Conservation (phyloP, 441 rosid species). For the Erysimum cheiri region DNA sequence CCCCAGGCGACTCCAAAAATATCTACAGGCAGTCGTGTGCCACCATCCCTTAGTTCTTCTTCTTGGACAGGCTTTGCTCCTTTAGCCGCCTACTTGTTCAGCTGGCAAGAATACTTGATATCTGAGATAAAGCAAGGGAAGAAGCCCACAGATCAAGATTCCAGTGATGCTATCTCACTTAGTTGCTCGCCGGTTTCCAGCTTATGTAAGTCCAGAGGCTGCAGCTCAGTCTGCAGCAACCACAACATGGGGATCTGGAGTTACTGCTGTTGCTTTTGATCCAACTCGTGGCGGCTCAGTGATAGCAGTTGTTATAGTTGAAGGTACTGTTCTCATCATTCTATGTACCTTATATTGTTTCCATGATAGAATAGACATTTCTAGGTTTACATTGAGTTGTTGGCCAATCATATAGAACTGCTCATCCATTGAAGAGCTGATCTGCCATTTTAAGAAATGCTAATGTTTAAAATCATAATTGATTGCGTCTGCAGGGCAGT, state of each 20-base stretch:
- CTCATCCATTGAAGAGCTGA: conserved; percentile 19
- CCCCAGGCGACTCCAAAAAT: conserved; percentile 81
- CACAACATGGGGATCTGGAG: conserved; percentile 99
- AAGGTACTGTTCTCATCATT: conserved; percentile 61
- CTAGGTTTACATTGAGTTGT: conserved; percentile 21
- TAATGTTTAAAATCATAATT: background rate
- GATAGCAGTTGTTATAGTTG: conserved; percentile 96
- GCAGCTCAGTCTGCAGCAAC: conserved; percentile 98
- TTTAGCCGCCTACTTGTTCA: conserved; percentile 91
- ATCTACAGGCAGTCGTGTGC: conserved; percentile 68
- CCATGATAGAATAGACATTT: conserved; percentile 14
- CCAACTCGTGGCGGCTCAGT: conserved; percentile 99
- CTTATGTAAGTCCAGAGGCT: conserved; percentile 99
- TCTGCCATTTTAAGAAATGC: conserved; percentile 3
- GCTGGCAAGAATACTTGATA: conserved; percentile 95
- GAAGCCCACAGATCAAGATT: conserved; percentile 73
- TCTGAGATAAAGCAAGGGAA: conserved; percentile 83
- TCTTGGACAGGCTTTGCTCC: conserved; percentile 98
- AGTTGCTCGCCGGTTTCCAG: conserved; percentile 99
- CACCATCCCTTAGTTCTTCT: conserved; percentile 90
- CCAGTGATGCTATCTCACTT: conserved; percentile 68
- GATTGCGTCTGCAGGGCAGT: no score
- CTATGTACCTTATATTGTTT: conserved; percentile 31
- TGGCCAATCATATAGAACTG: conserved; percentile 17
- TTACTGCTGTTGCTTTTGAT: conserved; percentile 99